A percentile compares a stretch with the other conserved stretches of the same genome.
phyloP scores from a whole-genome alignment of 495 filamentous ascomycete species.

The Immersiella caudata region DNA sequence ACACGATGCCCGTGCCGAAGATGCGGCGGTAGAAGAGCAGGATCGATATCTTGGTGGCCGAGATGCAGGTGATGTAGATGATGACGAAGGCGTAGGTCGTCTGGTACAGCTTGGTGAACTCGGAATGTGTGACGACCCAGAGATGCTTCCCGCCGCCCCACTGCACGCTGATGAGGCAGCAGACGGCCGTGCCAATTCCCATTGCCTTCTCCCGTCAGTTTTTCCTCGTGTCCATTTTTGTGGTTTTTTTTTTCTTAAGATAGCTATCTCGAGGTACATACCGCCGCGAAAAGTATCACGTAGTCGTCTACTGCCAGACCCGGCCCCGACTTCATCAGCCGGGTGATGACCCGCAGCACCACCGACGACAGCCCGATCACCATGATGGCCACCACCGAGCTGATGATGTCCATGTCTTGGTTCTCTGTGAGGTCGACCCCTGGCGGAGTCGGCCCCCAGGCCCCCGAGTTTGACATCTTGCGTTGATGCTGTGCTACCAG shows the following conservation, averaged over 20 bases:
- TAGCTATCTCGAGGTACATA: neutral
- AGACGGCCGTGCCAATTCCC: constrained; percentile 29
- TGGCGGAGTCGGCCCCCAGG: constrained; percentile 23
- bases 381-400: constrained; percentile 29
- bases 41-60: constrained; percentile 30
- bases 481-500: neutral
- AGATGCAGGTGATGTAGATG: constrained; percentile 34
- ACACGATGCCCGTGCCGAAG: constrained; percentile 26
- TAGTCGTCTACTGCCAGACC: constrained; percentile 30
- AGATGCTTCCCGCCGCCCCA: constrained; percentile 30
- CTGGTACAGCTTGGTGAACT: constrained; percentile 31
- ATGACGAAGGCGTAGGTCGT: constrained; percentile 32
- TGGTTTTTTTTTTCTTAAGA: neutral
- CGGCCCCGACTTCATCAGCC: constrained; percentile 22
- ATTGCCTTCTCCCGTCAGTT: constrained; percentile 20
- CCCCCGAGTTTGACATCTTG: constrained; percentile 25
- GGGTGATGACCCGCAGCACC: constrained; percentile 19
- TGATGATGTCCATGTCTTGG: constrained; percentile 25
- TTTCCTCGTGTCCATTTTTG: neutral
- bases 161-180: constrained; percentile 25
- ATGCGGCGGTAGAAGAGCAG: constrained; percentile 31
- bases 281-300: constrained; percentile 26
- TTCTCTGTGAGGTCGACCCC: constrained; percentile 27
- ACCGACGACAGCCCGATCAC: constrained; percentile 24
- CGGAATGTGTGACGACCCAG: constrained; percentile 23